phyloP scores from a whole-genome alignment of 352 stramenopile species.

The Pythium aristosporum region DNA sequence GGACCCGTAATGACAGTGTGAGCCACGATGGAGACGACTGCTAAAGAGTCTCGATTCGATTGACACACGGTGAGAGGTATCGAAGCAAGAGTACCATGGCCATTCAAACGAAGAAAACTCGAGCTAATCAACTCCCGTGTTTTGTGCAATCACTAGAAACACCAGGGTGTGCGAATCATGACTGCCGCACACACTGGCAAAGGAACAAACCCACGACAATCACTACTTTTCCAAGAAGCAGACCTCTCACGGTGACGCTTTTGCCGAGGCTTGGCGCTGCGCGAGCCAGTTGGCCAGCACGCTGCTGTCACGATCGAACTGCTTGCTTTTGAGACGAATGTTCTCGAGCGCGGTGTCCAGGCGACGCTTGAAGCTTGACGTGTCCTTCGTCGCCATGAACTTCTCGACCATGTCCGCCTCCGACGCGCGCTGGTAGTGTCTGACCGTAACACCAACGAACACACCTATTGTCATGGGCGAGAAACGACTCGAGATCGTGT shows the following conservation, averaged over 20 bases:
- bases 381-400: slow-evolving; percentile 34
- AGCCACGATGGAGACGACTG: background rate
- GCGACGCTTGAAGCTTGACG: background rate
- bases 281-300: slow-evolving; percentile 14
- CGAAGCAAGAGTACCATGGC: background rate
- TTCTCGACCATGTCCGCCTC: slow-evolving; percentile 54
- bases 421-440: slow-evolving; percentile 43
- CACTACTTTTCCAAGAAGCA: too few relatives aligned
- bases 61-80: background rate
- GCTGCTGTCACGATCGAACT: slow-evolving; percentile 5
- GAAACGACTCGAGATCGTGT: slow-evolving; percentile 52
- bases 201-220: too few relatives aligned
- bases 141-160: background rate
- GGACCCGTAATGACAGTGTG: background rate
- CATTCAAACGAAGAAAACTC: background rate
- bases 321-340: background rate
- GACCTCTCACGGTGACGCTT: background rate
- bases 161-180: background rate
- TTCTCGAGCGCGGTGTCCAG: slow-evolving; percentile 2
- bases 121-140: background rate
- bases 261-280: background rate
- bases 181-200: too few relatives aligned
- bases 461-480: slow-evolving; percentile 50
- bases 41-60: background rate
- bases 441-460: slow-evolving; percentile 41